These are phyloP conservation scores for Podaxis sp. DNA, from an alignment of 768 basidiomycete species.

Conservation along the genomic window DNA sequence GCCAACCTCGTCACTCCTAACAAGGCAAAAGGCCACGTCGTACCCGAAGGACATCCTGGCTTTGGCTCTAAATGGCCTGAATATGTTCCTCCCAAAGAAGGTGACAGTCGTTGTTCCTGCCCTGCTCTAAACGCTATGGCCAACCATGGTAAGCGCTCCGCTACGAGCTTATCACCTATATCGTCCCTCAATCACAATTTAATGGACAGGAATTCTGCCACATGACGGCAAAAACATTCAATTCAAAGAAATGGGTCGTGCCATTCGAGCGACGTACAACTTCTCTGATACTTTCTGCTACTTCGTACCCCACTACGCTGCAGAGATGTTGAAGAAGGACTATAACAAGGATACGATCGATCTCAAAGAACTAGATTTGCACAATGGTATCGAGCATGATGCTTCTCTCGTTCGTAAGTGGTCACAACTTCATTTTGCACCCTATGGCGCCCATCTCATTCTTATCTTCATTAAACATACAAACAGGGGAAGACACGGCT, in stretches of 20 bases:
- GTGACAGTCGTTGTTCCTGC: constrained; percentile 72
- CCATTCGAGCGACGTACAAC: constrained; percentile 62
- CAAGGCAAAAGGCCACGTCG: constrained; percentile 52
- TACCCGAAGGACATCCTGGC: constrained; percentile 54
- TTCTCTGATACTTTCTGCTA: constrained; percentile 66
- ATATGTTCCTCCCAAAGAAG: constrained; percentile 53
- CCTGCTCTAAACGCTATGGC: constrained; percentile 81
- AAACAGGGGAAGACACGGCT: constrained; percentile 52
- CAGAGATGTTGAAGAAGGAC: constrained; percentile 53
- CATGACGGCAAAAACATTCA: constrained; percentile 68
- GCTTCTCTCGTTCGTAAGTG: constrained; percentile 58
- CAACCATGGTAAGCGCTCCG: constrained; percentile 61
- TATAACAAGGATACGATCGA: constrained; percentile 65
- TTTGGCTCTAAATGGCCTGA: constrained; percentile 69
- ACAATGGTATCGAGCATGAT: constrained; percentile 78
- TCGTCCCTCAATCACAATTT: constrained; percentile 20
- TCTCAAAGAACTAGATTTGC: constrained; percentile 64
- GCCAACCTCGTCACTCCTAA: constrained; percentile 52
- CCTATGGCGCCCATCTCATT: neutral
- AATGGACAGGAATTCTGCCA: constrained; percentile 52
- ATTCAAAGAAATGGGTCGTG: constrained; percentile 48
- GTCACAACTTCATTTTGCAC: constrained; percentile 10
- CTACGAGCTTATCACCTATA: neutral
- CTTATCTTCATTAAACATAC: neutral
- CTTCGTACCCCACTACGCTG: constrained; percentile 63